Percentiles rank a stretch among this genome's conserved stretches.
phyloP scores from a whole-genome alignment of 306 rosid genomes.

The Adenanthera pavonina region DNA sequence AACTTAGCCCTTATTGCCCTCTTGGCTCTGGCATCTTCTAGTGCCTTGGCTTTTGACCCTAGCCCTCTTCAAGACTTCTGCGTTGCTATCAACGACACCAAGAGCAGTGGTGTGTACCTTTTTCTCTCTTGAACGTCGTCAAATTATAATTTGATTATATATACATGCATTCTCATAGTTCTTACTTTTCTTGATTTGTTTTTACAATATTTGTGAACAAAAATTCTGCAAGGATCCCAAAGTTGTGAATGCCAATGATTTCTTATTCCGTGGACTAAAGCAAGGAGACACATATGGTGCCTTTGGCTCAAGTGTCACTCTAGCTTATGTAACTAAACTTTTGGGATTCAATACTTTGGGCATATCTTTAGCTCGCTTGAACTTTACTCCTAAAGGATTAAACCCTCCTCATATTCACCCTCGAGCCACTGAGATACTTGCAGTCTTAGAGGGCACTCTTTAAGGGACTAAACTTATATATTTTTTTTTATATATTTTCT shows the following conservation, averaged over 20 bases:
- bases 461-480: no score
- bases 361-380: constrained; percentile 28
- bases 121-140: not conserved
- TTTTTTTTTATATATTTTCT: no score
- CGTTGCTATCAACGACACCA: constrained; percentile 22
- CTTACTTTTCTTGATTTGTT: not conserved
- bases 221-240: constrained; percentile 51
- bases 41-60: constrained; percentile 45
- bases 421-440: constrained; percentile 38
- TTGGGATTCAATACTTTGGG: constrained; percentile 34
- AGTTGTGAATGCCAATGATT: constrained; percentile 35
- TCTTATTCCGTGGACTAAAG: constrained; percentile 27
- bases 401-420: constrained; percentile 43
- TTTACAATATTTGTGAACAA: constrained; percentile 48
- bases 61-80: constrained; percentile 41
- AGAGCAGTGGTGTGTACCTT: not conserved
- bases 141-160: not conserved
- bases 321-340: not conserved
- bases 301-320: constrained; percentile 13
- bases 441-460: constrained; percentile 38
- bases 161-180: not conserved
- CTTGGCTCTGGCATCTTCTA: constrained; percentile 13
- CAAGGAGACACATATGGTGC: constrained; percentile 14
- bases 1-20: not conserved
- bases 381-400: constrained; percentile 27